Evolutionary conservation across 768 basidiomycete genomes (phyloP).

Genomic region (Multifurca ochricompacta): DNA sequence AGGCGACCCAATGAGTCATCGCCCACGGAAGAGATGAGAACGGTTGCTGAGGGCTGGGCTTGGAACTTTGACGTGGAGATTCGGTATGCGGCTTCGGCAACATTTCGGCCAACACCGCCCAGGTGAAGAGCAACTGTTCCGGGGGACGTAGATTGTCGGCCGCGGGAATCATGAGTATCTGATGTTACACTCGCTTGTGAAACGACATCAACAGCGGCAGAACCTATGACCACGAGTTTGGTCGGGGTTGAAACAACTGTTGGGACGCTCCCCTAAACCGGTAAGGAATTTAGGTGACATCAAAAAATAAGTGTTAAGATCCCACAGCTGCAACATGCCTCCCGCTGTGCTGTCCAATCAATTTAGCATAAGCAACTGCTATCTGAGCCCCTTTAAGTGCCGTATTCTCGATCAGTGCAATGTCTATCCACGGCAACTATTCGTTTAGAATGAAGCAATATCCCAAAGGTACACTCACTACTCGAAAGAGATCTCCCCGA

Average conservation of each 20-base stretch:
- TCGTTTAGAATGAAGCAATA: neutral
- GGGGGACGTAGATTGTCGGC: conserved; percentile 68
- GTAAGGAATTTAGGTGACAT: neutral
- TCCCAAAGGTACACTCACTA: conserved; percentile 38
- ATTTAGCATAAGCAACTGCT: conserved; percentile 62
- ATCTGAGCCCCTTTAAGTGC: conserved; percentile 74
- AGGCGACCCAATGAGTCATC: conserved; percentile 69
- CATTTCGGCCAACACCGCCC: conserved; percentile 93
- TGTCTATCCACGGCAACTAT: conserved; percentile 39
- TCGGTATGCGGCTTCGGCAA: conserved; percentile 84
- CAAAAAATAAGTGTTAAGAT: neutral
- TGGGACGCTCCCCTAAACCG: neutral
- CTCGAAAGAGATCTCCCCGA: conserved; percentile 63
- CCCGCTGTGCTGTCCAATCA: conserved; percentile 26
- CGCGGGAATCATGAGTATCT: conserved; percentile 27
- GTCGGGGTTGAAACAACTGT: conserved; percentile 24
- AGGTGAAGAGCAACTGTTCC: conserved; percentile 65
- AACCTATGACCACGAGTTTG: conserved; percentile 69
- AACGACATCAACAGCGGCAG: conserved; percentile 85
- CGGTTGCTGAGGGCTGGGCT: conserved; percentile 28
- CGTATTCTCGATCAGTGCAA: conserved; percentile 86
- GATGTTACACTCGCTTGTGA: conserved; percentile 36
- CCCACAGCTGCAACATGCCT: conserved; percentile 10
- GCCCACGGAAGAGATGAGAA: conserved; percentile 73
- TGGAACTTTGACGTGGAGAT: conserved; percentile 34